Conservation (phyloP, 441 rosid genomes). For the Monsonia emarginata region DNA sequence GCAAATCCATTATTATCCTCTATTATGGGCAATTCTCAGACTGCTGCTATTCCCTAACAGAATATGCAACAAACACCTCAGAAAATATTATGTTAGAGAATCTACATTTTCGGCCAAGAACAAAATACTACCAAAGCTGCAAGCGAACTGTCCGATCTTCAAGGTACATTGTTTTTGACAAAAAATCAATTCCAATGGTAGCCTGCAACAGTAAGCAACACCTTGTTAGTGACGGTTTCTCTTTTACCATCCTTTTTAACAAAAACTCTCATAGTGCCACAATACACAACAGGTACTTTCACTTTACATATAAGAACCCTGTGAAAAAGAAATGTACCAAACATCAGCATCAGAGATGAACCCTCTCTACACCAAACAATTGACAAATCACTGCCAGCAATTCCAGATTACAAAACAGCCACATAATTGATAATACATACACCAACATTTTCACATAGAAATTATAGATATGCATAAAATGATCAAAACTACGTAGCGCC, state of each 20-base stretch:
- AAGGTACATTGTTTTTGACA: constrained; percentile 53
- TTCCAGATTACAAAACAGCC: background rate
- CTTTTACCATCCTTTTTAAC: background rate
- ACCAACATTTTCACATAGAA: background rate
- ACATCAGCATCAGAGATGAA: background rate
- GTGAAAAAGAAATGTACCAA: background rate
- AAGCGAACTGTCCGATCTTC: constrained; percentile 47
- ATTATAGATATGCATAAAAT: background rate
- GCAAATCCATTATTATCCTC: background rate
- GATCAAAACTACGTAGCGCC: background rate
- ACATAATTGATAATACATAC: background rate
- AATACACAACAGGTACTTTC: too few species aligned
- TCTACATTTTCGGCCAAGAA: background rate
- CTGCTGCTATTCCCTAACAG: background rate
- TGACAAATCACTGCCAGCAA: background rate
- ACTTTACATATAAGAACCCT: background rate
- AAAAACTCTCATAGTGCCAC: background rate
- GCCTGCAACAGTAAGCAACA: constrained; percentile 32
- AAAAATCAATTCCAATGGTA: constrained; percentile 56
- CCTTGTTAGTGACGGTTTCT: background rate
- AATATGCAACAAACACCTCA: background rate
- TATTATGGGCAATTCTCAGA: background rate
- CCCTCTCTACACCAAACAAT: background rate
- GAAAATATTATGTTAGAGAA: background rate
- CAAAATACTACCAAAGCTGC: constrained; percentile 43